Conservation (phyloP, 2,329 filamentous ascomycete species). For the Conoideocrella luteorostrata region DNA sequence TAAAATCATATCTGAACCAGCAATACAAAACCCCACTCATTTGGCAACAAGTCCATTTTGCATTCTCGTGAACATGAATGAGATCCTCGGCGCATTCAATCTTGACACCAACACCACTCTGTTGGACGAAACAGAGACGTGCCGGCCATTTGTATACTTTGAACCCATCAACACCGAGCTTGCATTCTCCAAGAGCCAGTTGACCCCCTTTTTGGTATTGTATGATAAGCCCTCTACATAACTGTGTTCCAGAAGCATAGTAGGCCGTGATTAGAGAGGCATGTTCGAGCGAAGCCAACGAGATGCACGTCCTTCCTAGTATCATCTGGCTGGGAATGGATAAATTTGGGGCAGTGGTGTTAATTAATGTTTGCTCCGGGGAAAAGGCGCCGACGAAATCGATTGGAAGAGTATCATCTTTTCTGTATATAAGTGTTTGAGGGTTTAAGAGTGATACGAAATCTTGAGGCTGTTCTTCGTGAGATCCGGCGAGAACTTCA, state of each 20-base stretch:
- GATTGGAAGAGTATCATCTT: conserved; percentile 2
- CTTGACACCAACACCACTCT: neutral
- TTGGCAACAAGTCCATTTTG: conserved; percentile 4
- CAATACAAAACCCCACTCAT: conserved; percentile 5
- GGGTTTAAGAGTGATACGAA: conserved; percentile 1
- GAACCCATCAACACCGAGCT: neutral
- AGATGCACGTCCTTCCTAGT: neutral
- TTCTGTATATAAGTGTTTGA: conserved; percentile 4
- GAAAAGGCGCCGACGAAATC: conserved; percentile 5
- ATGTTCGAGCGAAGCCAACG: conserved; percentile 3
- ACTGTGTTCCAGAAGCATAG: neutral
- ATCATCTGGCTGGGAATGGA: neutral
- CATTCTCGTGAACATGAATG: neutral
- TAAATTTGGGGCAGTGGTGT: neutral
- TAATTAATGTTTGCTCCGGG: neutral
- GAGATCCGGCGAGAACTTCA: conserved; percentile 2
- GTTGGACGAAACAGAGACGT: conserved; percentile 2
- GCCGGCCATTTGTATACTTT: conserved; percentile 1
- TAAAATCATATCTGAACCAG: neutral
- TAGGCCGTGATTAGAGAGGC: neutral
- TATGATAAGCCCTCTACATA: conserved; percentile 3
- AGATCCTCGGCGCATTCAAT: neutral
- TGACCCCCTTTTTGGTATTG: neutral
- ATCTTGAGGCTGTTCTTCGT: neutral
- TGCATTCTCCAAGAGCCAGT: conserved; percentile 4